Evolutionary conservation across 1,139 yeast species (phyloP), one percentile per base, ranked within the genome.

Genomic region (Suhomyces bokatorum): DNA sequence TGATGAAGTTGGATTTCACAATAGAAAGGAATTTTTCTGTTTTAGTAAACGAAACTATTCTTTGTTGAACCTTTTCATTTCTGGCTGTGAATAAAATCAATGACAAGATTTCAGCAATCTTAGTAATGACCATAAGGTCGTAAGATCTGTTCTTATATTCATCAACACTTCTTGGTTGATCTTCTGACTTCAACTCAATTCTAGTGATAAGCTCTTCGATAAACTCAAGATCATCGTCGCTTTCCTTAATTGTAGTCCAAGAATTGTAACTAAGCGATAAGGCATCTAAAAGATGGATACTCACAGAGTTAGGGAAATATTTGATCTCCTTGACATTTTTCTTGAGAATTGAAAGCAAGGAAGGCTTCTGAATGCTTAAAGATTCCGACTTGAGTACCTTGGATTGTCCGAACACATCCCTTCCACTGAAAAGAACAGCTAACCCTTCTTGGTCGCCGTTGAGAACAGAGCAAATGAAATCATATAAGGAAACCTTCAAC

Each of bases 361-460:
- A 73, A 6, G 79, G 71, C 6, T 59, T 55, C 49, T 38, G 54
- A 35, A 48, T 66, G 50, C n/a, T 11, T 3, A 6, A 11, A 10
- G 37, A 29, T n/a, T 17, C 61, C 11, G 35, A 30, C 27, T 44
- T 42, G n/a, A 39, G 16, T 36, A 47, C 32, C 45, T 49, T 44
- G 29, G 58, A 56, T 2, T 62, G 59, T 1, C 70, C 72, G 49
- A 73, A 74, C 4, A 71, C 79, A 51, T 83, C 85, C 47, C 79
- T 69, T 1, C 96, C 96, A 40, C 88, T 85, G 49, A 93, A 80
- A 37, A 87, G 70, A 40, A 87, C 86, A 0, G 96, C 77, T 27
- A 91, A 67, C 0, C 98, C 98, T 59, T 90, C 95, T 66, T 93
- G 97, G 46, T 84, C 80, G 8, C 88, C 83, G 51, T 78, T 80